Base-by-base conservation (phyloP, 257 asterid species). In the Parsonsia alboflavescens region DNA sequence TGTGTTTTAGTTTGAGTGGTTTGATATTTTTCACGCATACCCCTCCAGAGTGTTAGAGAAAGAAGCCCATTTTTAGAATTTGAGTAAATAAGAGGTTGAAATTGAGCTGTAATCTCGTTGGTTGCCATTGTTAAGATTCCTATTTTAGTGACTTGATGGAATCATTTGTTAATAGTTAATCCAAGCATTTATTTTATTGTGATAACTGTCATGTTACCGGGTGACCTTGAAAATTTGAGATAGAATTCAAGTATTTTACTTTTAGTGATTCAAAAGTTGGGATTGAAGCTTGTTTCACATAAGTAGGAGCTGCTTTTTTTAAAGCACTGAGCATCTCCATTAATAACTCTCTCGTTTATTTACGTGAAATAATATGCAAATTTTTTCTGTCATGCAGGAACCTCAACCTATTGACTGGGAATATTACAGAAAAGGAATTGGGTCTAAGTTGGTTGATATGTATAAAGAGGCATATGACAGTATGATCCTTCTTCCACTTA, bases 381-480 rank as follows among this genome's bases (percentile, higher is more conserved):
- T 64, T 36, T 72, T n/a, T 71, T 79, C 73, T 49, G 53, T 75
- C 21, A 39, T 83, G 81, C 86, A 93, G 98, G 96, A 93, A 79
- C 96, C 98, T n/a, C 93, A 91, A 77, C 96, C 98, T 61, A 76
- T 93, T 76, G 91, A 93, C 82, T 93, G 98, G 98, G 98, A 89
- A 52, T 88, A 86, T 64, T 93, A 93, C 87, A 87, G 98, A 74
- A 91, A 91, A 84, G 96, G 96, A 81, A 87, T 93, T 72, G 97
- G 97, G 71, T 75, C 96, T 75, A 90, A 93, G 78, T 84, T 93
- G 91, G 98, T 93, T 82, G 98, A 93, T 79, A 85, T 91, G 87
- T 93, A 93, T 87, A 91, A 93, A 82, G 96, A 91, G 82, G 98
- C 97, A 64, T 91, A 89, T 71, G 97, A 93, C 62, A 89, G 98